Conservation (phyloP, 192 early-diverging fungal species). For the Umbelopsis ramanniana region DNA sequence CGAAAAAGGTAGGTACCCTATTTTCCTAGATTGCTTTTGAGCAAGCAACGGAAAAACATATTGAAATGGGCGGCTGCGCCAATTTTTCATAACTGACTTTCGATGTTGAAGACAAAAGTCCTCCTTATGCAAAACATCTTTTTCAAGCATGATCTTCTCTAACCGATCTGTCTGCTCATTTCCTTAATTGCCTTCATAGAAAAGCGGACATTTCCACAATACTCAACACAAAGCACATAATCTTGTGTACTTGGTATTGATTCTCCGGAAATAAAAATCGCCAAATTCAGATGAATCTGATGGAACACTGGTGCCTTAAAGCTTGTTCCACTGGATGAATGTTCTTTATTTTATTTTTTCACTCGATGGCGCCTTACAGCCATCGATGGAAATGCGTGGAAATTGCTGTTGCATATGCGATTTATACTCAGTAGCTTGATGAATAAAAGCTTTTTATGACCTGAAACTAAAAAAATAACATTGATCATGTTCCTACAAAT, state of each 20-base stretch:
- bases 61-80: neutral
- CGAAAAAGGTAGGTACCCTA: neutral
- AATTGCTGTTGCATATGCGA: no score
- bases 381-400: no score
- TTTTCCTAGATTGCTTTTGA: neutral
- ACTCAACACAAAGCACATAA: no score
- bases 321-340: no score
- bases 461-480: neutral
- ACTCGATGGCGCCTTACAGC: no score
- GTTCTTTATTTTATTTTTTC: no score
- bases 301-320: no score
- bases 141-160: neutral
- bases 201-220: neutral
- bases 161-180: neutral
- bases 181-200: neutral
- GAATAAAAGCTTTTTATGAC: neutral
- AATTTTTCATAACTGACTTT: neutral
- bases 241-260: no score
- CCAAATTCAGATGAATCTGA: no score
- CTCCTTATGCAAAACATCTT: neutral
- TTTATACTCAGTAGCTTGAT: neutral
- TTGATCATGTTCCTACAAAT: conserved; percentile 39
- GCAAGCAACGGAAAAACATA: neutral
- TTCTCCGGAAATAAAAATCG: no score
- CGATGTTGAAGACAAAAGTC: neutral